phyloP scores from a whole-genome alignment of 2,329 filamentous ascomycete species.

The Thielaviopsis euricoi region DNA sequence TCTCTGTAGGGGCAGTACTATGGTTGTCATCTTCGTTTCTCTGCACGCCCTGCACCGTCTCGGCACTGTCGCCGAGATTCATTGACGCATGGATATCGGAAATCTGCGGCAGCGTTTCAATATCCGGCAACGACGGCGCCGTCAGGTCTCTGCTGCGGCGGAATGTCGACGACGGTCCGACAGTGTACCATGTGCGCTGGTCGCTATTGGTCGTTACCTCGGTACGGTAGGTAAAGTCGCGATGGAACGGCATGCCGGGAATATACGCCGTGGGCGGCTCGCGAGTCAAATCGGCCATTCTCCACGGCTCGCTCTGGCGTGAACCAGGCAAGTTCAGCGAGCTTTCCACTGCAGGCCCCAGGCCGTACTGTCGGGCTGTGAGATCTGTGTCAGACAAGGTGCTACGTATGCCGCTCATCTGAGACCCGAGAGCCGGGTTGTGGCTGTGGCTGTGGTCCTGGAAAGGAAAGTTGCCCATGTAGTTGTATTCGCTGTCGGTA shows the following conservation, averaged over 20 bases:
- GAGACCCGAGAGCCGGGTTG: neutral
- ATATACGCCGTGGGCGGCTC: neutral
- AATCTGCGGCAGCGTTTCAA: slow-evolving; percentile 1
- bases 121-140: slow-evolving; percentile 5
- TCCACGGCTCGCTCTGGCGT: neutral
- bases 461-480: slow-evolving; percentile 8
- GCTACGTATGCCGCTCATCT: neutral
- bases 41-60: neutral
- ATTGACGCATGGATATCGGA: neutral
- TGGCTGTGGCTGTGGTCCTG: slow-evolving; percentile 1
- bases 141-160: neutral
- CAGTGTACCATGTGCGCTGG: slow-evolving; percentile 10
- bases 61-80: neutral
- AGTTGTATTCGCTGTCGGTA: slow-evolving; percentile 6
- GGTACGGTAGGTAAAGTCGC: slow-evolving; percentile 5
- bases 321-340: neutral
- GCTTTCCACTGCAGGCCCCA: neutral
- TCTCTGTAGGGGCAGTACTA: neutral
- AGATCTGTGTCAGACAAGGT: slow-evolving; percentile 6
- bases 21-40: neutral
- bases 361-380: neutral
- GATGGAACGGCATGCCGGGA: neutral
- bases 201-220: neutral
- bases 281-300: neutral
- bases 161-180: neutral